These are phyloP conservation scores for Canavalia gladiata DNA, from an alignment of 306 rosid species.

Conservation along the genomic window DNA sequence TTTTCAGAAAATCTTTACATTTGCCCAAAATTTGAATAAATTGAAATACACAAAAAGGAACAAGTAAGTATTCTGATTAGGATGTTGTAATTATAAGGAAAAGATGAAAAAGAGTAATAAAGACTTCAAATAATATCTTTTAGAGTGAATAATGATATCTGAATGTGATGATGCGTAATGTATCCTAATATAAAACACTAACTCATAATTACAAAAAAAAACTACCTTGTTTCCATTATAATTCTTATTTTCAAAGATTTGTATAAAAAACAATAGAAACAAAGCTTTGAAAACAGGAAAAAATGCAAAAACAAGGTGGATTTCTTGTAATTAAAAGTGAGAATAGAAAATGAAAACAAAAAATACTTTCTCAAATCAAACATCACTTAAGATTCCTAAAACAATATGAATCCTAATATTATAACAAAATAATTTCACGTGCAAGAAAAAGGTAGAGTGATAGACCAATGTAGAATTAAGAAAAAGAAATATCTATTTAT, in stretches of 20 bases:
- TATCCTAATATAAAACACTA: background rate
- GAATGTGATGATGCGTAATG: conserved; percentile 9
- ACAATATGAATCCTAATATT: conserved; percentile 18
- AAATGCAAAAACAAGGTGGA: too few relatives aligned
- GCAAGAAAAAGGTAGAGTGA: background rate
- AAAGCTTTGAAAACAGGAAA: too few relatives aligned
- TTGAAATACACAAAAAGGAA: conserved; percentile 17
- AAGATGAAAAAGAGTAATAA: background rate
- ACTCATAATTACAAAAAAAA: background rate
- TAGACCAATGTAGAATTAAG: background rate
- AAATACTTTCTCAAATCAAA: too few relatives aligned
- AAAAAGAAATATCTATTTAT: background rate
- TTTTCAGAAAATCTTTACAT: background rate
- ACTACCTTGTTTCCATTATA: too few relatives aligned
- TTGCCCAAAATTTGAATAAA: conserved; percentile 34
- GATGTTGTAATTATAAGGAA: background rate
- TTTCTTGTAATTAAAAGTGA: too few relatives aligned
- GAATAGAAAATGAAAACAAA: too few relatives aligned
- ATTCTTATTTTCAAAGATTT: too few relatives aligned
- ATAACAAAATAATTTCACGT: conserved; percentile 11
- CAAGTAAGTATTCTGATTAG: background rate
- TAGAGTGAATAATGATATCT: background rate
- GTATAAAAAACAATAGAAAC: too few relatives aligned
- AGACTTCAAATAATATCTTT: background rate
- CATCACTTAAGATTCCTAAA: background rate